Evolutionary conservation across 805 yeast species (phyloP), one percentile per base, ranked within the genome.

Genomic region (Grigorovia jiainica): DNA sequence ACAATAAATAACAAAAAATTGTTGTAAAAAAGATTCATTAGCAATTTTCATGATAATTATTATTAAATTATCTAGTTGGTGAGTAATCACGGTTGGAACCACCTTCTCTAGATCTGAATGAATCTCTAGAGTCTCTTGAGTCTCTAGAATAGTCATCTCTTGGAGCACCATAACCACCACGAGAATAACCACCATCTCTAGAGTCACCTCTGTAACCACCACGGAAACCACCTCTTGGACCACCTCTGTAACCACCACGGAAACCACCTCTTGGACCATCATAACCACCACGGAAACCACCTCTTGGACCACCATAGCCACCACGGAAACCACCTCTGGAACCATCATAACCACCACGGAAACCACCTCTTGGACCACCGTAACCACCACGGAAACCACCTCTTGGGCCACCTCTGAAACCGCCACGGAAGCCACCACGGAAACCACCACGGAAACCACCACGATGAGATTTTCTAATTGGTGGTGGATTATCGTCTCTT

Each of bases 401-500:
- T 55, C 51, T 53, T 27, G 31, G 31, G 3, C 31, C 31, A 27
- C 31, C 31, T 46, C 64, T 69, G 46, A 63, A 63, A 43, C 70
- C 70, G 45, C 78, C 72, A 55, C 75, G 63, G 64, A 67, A 63
- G 19, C 75, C 73, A 44, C 72, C 71, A 47, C 70, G 61, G 31
- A 27, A 27, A 13, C 31, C 31, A 51, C 73, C 71, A 44, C 71
- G 59, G 47, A 66, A 64, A 44, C 71, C 72, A 51, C 72, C 73
- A 59, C 68, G 55, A 38, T 67, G 64, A 40, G 75, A 74, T 52
- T 65, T 61, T 56, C 74, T 67, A 43, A 70, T 62, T 52, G 73
- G 68, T 47, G 73, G 76, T 54, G 67, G 73, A 64, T 60, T 63
- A 54, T 70, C 73, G 53, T 87, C 96, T 64, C 82, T 86, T 65